phyloP scores from a whole-genome alignment of 176 grass and related monocot species.

The Saccharum spontaneum region DNA sequence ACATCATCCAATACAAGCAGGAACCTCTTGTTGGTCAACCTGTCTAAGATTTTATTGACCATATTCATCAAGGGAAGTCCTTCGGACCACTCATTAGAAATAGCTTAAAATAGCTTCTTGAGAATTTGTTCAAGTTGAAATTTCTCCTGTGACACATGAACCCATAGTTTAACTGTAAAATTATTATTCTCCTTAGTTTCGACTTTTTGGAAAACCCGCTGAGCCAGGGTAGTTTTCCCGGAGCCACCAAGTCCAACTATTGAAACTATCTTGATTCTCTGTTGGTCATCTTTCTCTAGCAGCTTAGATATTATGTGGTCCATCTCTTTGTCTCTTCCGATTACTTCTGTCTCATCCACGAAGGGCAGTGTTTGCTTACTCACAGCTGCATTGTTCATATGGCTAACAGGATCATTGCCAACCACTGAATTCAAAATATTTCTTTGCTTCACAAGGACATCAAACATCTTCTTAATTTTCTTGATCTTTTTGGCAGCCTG shows the following conservation, averaged over 20 bases:
- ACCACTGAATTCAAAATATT: background rate
- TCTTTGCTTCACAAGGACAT: background rate
- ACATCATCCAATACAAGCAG: too few relatives aligned
- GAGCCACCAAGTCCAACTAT: background rate
- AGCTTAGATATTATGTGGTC: background rate
- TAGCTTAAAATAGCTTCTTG: background rate
- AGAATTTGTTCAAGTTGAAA: constrained; percentile 22
- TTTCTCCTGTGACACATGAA: constrained; percentile 23
- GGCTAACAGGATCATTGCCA: background rate
- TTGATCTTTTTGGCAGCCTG: background rate
- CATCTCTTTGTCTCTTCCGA: background rate
- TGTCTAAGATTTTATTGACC: background rate
- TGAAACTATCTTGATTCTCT: background rate
- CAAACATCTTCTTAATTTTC: background rate
- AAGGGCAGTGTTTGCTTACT: background rate
- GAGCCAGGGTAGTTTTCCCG: background rate
- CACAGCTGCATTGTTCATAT: background rate
- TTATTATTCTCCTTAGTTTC: background rate
- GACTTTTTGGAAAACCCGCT: background rate
- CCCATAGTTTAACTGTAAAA: constrained; percentile 13
- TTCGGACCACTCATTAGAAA: background rate
- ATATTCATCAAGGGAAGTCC: background rate
- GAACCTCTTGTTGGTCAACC: background rate
- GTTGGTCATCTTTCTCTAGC: background rate
- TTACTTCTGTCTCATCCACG: background rate